phyloP scores from a whole-genome alignment of 139 green algal genomes.

The Trebouxia sp. region DNA sequence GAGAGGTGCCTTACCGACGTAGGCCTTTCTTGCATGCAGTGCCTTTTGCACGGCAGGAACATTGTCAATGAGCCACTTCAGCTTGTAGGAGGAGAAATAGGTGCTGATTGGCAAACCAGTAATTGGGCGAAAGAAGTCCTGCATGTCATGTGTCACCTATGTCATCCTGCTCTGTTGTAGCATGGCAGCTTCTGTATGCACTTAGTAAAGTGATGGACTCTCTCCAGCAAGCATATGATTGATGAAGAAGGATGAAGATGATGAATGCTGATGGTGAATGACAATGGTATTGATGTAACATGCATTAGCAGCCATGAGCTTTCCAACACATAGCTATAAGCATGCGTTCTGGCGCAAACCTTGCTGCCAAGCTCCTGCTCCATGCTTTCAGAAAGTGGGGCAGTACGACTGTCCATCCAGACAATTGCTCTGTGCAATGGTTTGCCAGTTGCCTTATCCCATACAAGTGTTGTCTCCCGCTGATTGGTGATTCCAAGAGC shows the following conservation, averaged over 20 bases:
- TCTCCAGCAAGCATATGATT: no score
- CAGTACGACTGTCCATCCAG: constrained; percentile 91
- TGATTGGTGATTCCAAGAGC: constrained; percentile 95
- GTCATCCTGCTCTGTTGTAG: no score
- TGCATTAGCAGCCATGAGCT: no score
- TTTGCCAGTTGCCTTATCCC: constrained; percentile 69
- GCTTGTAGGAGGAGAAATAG: constrained; percentile 97
- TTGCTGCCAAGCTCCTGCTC: constrained; percentile 37
- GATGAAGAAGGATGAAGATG: no score
- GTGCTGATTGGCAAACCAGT: constrained; percentile 93
- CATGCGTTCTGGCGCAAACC: constrained; percentile 13
- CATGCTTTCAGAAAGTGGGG: constrained; percentile 51
- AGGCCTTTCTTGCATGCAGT: constrained; percentile 36
- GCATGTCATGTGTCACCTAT: no score
- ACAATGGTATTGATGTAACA: no score
- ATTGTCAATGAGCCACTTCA: constrained; percentile 92
- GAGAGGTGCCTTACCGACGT: constrained; percentile 36
- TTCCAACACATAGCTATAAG: no score
- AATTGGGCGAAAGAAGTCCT: constrained; percentile 69
- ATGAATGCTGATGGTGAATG: no score
- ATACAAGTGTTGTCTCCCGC: constrained; percentile 90
- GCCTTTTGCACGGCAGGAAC: constrained; percentile 67
- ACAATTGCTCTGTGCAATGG: constrained; percentile 95
- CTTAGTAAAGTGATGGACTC: no score
- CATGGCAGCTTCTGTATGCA: no score